Evolutionary conservation across 139 green algal species (phyloP), one percentile per base, ranked within the genome.

Genomic region (Coccomyxa sp.): DNA sequence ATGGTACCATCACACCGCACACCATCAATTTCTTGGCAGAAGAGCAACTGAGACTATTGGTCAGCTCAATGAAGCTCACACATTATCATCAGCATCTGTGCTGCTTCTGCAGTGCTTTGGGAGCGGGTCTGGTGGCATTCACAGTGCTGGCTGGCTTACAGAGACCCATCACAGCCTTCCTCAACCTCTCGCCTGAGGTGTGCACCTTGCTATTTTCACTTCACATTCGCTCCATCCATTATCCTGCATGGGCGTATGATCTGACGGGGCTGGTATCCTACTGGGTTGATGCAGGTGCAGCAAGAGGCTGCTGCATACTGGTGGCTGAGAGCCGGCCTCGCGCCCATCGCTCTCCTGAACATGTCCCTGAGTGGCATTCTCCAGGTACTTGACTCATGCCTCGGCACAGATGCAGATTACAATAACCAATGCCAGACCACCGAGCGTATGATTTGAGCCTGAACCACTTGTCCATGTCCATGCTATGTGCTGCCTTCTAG

Each of bases 351-450:
- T 67, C 81, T 94, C 32, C 58, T 94, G 13, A 88, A 87, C 75
- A 93, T 94, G 90, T 82, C 79, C 28, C 57, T 86, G 9, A 83
- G 79, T 0, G 90, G 90, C 10, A 88, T 94, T 16, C 85, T 93
- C 23, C 89, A 93, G 83, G 90, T 90, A 13, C 88, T 85, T 77
- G 76, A 82, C 17, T 58, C 30, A 3, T 51, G 38, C 38, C 38
- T 7, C 7, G 38, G 38, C 38, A 51, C 38, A 51, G 38, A 51
- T 51, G 38, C 38, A 51, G 38, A 51, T 51, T 51, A 51, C 38
- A 51, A 7, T 51, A 7, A 51, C 3, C 38, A 51, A 51, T 51
- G 38, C 38, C 38, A 51, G 38, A 51, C 38, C 38, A 51, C 38
- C 38, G 7, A 51, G 38, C 38, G 38, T 7, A 51, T 51, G 38